Percentiles rank a stretch among this genome's conserved stretches.
Evolutionary conservation across 2,329 filamentous ascomycete genomes (phyloP).

Genomic region (Ceratocystis cacaofunesta): DNA sequence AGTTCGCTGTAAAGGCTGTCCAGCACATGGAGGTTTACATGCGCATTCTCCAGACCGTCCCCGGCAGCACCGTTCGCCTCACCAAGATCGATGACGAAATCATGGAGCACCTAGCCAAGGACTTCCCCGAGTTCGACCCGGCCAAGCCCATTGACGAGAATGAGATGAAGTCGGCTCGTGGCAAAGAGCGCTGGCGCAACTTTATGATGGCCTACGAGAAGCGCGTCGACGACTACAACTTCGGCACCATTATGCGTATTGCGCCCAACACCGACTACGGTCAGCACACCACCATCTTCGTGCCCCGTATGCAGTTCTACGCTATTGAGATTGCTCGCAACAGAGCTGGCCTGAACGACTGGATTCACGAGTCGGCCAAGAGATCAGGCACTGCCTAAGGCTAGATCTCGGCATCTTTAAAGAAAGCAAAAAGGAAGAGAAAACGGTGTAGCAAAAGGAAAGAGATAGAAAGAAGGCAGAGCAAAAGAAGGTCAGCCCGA

Average conservation of each 20-base stretch:
- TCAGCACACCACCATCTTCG: slow-evolving; percentile 78
- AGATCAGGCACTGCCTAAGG: not conserved
- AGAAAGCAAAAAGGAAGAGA: not conserved
- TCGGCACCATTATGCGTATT: slow-evolving; percentile 79
- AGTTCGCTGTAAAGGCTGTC: slow-evolving; percentile 95
- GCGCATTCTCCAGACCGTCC: slow-evolving; percentile 81
- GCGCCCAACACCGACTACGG: slow-evolving; percentile 73
- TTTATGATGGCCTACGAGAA: slow-evolving; percentile 93
- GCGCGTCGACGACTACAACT: slow-evolving; percentile 93
- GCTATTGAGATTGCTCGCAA: slow-evolving; percentile 47
- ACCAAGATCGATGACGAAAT: slow-evolving; percentile 96
- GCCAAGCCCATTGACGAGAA: slow-evolving; percentile 71
- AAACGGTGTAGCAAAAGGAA: not conserved
- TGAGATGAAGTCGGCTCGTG: slow-evolving; percentile 90
- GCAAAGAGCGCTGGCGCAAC: slow-evolving; percentile 87
- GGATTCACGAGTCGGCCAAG: slow-evolving; percentile 80
- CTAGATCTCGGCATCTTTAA: not conserved
- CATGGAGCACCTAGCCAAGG: slow-evolving; percentile 68
- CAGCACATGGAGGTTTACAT: slow-evolving; percentile 97
- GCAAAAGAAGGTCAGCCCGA: too few species aligned
- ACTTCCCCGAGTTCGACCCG: slow-evolving; percentile 88
- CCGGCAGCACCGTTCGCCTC: slow-evolving; percentile 73
- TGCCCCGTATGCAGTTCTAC: slow-evolving; percentile 45
- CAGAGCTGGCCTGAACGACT: slow-evolving; percentile 80
- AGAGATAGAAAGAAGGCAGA: not conserved